Evolutionary conservation across 441 rosid genomes (phyloP), one percentile per base, ranked within the genome.

Genomic region (Pelargonium australe): DNA sequence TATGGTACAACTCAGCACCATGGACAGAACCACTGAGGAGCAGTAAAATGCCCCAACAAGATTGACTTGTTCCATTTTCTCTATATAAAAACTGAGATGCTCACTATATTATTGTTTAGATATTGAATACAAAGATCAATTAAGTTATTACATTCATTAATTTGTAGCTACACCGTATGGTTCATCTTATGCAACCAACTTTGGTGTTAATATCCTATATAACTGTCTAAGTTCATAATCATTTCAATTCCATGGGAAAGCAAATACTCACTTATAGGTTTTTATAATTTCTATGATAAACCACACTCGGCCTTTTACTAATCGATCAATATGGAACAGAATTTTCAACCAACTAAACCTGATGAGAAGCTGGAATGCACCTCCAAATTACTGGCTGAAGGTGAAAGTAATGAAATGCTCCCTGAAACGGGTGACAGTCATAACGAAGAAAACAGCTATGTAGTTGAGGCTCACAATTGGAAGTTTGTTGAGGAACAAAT

Each of bases 291-390:
- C 45, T 63, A 19, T 63, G 7, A 37, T 63, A 63, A 14, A 34
- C 66, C 66, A 63, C 7, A 47, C 51, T 31, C 5, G 55, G 19
- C 66, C 71, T 65, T 79, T 58, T 60, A 73, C 75, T 76, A 68
- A 80, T 44, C 55, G 7, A 58, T 57, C 57, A 37, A 7, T 73
- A 41, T 75, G 69, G 61, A 55, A 69, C 86, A 81, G 86, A 74
- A 67, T 63, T 14, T 55, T 67, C 70, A 67, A 76, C 65, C 68
- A 68, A 60, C 51, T 8, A 75, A 70, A 53, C 65, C 71, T 45
- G 78, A 57, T 2, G 67, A 69, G 73, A 72, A 72, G 76, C 66
- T 65, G 17, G 71, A 73, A 43, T 47, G 45, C 43, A 69, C 47
- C 34, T 43, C 80, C 19, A 78, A 77, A 79, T 47, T 63, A 41